These are phyloP conservation scores for Neurospora africana DNA, from an alignment of 495 filamentous ascomycete genomes.

Conservation along the genomic window DNA sequence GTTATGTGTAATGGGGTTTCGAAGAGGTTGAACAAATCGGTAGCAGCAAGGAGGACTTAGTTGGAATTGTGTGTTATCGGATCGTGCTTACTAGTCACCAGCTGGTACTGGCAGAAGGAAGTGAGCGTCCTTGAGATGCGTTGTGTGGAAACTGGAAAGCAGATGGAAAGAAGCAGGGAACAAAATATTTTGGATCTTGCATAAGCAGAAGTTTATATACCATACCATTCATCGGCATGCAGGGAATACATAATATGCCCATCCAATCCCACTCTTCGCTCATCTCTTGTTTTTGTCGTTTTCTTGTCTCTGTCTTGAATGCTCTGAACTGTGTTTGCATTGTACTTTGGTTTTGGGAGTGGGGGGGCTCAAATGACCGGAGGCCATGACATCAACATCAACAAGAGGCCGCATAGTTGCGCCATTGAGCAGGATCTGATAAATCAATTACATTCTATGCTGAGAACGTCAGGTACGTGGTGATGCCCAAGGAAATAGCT, in stretches of 20 bases:
- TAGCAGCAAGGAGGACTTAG: neutral
- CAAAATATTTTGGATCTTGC: neutral
- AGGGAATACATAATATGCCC: neutral
- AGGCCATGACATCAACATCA: too few relatives aligned
- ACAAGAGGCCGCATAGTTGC: too few relatives aligned
- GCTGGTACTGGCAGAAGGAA: neutral
- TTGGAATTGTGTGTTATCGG: neutral
- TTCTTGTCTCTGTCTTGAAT: neutral
- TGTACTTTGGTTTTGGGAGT: neutral
- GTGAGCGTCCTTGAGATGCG: neutral
- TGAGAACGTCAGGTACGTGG: neutral
- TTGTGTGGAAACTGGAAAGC: neutral
- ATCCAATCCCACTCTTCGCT: neutral
- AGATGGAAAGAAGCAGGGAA: neutral
- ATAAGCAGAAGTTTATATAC: neutral
- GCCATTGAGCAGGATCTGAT: too few relatives aligned
- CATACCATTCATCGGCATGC: neutral
- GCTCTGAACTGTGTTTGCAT: neutral
- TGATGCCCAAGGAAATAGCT: neutral
- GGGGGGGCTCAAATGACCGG: neutral
- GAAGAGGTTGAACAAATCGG: neutral
- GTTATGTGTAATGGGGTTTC: neutral
- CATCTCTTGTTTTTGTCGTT: neutral
- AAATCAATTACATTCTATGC: too few relatives aligned
- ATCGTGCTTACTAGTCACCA: neutral